Evolutionary conservation across 2,329 filamentous ascomycete species (phyloP).

Genomic region (Penicillium sp.): DNA sequence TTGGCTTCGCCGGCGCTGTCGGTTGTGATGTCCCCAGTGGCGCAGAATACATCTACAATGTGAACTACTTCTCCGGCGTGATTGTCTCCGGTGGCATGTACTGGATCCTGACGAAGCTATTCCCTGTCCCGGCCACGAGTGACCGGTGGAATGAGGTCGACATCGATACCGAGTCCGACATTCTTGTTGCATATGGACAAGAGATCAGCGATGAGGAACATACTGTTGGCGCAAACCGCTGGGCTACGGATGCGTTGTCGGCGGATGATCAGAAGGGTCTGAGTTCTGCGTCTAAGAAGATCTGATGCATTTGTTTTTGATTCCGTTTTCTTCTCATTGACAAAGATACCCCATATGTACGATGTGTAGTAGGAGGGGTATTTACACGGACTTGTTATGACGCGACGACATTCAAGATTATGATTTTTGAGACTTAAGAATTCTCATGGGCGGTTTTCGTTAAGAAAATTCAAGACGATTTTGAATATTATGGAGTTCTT

Average conservation of each 20-base stretch:
- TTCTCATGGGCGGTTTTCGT: not conserved
- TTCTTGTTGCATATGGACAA: slow-evolving; percentile 34
- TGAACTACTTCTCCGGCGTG: slow-evolving; percentile 89
- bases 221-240: slow-evolving; percentile 4
- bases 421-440: not conserved
- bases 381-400: slow-evolving; percentile 5
- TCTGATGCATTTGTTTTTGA: slow-evolving; percentile 6
- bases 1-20: slow-evolving; percentile 83
- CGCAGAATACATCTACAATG: slow-evolving; percentile 80
- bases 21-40: slow-evolving; percentile 69
- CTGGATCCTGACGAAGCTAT: slow-evolving; percentile 66
- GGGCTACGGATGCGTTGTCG: slow-evolving; percentile 13
- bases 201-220: slow-evolving; percentile 30
- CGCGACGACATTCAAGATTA: slow-evolving; percentile 11
- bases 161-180: slow-evolving; percentile 28
- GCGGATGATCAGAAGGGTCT: slow-evolving; percentile 22
- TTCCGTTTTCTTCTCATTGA: not conserved
- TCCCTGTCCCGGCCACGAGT: slow-evolving; percentile 71
- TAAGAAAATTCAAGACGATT: not conserved
- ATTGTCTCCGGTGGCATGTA: slow-evolving; percentile 67
- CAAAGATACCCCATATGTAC: slow-evolving; percentile 3
- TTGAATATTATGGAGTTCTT: not conserved
- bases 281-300: slow-evolving; percentile 13
- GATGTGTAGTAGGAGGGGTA: slow-evolving; percentile 1
- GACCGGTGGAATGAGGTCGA: slow-evolving; percentile 74